Evolutionary conservation across 306 rosid genomes (phyloP), one percentile per base, ranked within the genome.

Genomic region (Cucurbita argyrosperma): DNA sequence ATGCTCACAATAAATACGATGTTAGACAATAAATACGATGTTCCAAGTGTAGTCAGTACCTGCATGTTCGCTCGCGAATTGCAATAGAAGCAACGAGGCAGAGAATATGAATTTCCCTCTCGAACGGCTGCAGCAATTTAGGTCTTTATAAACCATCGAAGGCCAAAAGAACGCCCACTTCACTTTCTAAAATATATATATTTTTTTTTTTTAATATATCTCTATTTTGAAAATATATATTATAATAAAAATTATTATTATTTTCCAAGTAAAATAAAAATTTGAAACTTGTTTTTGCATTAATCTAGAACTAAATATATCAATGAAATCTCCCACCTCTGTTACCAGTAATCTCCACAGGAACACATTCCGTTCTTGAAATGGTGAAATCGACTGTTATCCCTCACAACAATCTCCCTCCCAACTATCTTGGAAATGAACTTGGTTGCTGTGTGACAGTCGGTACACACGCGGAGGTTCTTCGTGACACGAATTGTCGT

Each of bases 331-430:
- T 67, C 38, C 55, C 51, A 23, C 8, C 9, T 12, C 18, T 21
- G 21, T 43, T 6, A 88, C 93, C 93, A 86, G 78, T 81, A 86
- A 84, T 86, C 90, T 64, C 90, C 90, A 49, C 93, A 86, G 1
- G 93, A 86, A 75, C 93, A 88, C 70, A 46, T 72, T 40, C 93
- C 93, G 23, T 82, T 83, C 68, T 72, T 85, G 66, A 92, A 90
- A 86, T 90, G 96, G 84, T 92, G 98, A 84, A 90, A 92, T 68
- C 98, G 80, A 74, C 90, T 92, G 52, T 85, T 89, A 76, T 92
- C 96, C 84, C 98, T 83, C 70, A 92, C 90, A 51, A 88, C 75
- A 12, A 92, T 88, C 83, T 93, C 98, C 82, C 98, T 79, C 42
- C 88, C 89, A 52, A 83, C 88, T 37, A 93, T 88, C 78, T 85